Evolutionary conservation across 2,329 filamentous ascomycete species (phyloP).

Genomic region (Trichoderma simmonsii): DNA sequence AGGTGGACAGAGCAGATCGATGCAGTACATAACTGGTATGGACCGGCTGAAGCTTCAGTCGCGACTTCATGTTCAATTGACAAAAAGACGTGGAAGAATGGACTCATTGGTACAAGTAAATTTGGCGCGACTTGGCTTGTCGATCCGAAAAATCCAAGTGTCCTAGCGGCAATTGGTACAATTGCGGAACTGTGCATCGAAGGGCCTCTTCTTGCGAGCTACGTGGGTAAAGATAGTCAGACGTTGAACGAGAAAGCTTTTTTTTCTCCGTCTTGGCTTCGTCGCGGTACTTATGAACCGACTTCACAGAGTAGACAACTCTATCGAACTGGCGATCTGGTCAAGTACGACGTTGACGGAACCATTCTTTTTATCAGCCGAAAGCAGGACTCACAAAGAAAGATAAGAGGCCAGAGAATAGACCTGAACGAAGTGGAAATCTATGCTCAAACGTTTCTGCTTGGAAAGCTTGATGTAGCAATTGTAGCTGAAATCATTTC

Average conservation of each 20-base stretch:
- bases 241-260: neutral
- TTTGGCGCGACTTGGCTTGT: neutral
- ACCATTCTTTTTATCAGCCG: neutral
- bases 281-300: neutral
- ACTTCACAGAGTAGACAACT: neutral
- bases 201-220: constrained; percentile 1
- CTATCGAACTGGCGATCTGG: constrained; percentile 14
- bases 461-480: neutral
- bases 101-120: neutral
- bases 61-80: neutral
- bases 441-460: neutral
- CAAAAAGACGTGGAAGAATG: neutral
- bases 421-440: constrained; percentile 35
- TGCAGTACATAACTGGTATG: constrained; percentile 1
- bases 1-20: constrained; percentile 2
- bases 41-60: constrained; percentile 3
- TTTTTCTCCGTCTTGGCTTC: neutral
- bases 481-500: constrained; percentile 17
- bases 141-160: neutral
- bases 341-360: constrained; percentile 1
- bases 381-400: constrained; percentile 2
- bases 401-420: constrained; percentile 43
- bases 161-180: neutral
- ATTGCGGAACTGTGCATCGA: constrained; percentile 6
- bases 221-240: neutral